Conservation (phyloP, 345 rosid genomes). For the Gossypium ekmanianum region DNA sequence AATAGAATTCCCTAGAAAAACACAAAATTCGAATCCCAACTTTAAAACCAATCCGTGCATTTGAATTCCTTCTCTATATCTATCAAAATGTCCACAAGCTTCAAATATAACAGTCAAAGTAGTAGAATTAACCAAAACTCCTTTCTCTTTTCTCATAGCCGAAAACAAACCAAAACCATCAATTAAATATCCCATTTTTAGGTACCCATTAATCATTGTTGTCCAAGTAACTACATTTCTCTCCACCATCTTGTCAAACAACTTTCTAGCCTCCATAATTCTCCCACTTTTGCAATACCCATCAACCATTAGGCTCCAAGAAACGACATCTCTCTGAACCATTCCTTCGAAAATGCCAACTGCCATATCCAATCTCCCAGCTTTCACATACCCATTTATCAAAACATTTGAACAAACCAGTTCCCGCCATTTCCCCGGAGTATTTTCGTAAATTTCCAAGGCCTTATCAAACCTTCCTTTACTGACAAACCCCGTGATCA, state of each 20-base stretch:
- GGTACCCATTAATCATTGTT: constrained; percentile 68
- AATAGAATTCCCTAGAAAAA: constrained; percentile 57
- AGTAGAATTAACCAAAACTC: constrained; percentile 45
- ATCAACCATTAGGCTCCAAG: constrained; percentile 71
- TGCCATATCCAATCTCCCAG: constrained; percentile 50
- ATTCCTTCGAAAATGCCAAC: constrained; percentile 50
- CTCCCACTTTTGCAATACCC: constrained; percentile 67
- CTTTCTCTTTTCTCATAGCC: constrained; percentile 57
- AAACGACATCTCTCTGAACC: constrained; percentile 58
- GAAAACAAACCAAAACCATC: constrained; percentile 60
- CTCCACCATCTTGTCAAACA: constrained; percentile 53
- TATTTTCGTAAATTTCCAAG: constrained; percentile 36
- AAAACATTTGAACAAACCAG: constrained; percentile 67
- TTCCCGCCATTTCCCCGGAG: constrained; percentile 52
- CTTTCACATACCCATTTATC: constrained; percentile 63
- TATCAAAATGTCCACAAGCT: constrained; percentile 47
- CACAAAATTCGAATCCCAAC: constrained; percentile 49
- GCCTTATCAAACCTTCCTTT: constrained; percentile 58
- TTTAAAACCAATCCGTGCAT: constrained; percentile 50
- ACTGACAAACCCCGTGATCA: constrained; percentile 65
- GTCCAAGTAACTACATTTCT: constrained; percentile 82
- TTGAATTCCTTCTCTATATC: constrained; percentile 50
- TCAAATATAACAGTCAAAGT: constrained; percentile 60
- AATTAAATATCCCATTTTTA: constrained; percentile 50
- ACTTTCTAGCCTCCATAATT: constrained; percentile 43